phyloP scores from a whole-genome alignment of 352 stramenopile genomes.

The Phytophthora constricta region DNA sequence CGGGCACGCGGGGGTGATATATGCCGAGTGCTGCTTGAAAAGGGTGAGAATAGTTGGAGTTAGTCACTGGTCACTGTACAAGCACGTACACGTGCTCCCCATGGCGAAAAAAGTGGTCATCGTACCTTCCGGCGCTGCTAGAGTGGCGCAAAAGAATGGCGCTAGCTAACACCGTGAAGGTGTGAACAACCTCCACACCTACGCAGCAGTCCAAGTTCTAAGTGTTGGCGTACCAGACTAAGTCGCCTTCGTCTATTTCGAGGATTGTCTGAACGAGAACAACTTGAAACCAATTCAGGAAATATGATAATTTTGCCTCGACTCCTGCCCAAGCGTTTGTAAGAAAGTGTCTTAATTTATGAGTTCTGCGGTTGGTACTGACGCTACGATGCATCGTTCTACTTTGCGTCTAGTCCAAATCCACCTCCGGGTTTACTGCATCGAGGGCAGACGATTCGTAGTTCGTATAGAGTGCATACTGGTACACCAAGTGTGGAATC shows the following conservation, averaged over 20 bases:
- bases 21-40: neutral
- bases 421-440: slow-evolving; percentile 78
- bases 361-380: too few species aligned
- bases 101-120: neutral
- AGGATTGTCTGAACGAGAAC: too few species aligned
- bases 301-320: too few species aligned
- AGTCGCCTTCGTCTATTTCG: slow-evolving; percentile 24
- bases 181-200: neutral
- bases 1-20: too few species aligned
- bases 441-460: slow-evolving; percentile 78
- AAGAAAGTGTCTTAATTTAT: too few species aligned
- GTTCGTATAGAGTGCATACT: slow-evolving; percentile 94
- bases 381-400: neutral
- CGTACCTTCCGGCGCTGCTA: neutral
- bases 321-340: too few species aligned
- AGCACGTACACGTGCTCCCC: slow-evolving; percentile 7
- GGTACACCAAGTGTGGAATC: slow-evolving; percentile 96
- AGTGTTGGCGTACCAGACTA: neutral
- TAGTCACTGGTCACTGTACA: slow-evolving; percentile 12
- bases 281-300: too few species aligned
- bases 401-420: slow-evolving; percentile 38
- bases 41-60: neutral
- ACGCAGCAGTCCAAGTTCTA: neutral
- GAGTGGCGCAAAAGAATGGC: neutral
- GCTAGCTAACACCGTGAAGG: neutral